These are phyloP conservation scores for Lactifluus rugatus DNA, from an alignment of 768 basidiomycete species.

Conservation along the genomic window DNA sequence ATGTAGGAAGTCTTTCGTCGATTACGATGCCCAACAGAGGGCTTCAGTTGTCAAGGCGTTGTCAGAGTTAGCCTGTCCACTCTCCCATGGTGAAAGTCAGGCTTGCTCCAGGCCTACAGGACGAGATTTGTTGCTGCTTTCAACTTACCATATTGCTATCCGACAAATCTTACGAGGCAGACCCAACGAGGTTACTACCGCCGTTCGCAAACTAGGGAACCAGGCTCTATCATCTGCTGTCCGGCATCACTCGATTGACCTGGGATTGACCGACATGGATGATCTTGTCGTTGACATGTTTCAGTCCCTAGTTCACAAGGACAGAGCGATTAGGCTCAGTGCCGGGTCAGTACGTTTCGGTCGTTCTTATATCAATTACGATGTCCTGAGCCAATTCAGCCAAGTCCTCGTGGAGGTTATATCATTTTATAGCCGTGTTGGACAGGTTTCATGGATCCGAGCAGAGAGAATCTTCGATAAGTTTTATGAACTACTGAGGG, in stretches of 20 bases:
- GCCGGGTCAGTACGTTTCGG: slow-evolving; percentile 14
- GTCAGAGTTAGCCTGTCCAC: slow-evolving; percentile 11
- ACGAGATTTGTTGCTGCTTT: slow-evolving; percentile 20
- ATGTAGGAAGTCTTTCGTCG: slow-evolving; percentile 8
- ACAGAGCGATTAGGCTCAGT: slow-evolving; percentile 17
- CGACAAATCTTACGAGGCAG: slow-evolving; percentile 38
- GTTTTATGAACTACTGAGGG: slow-evolving; percentile 16
- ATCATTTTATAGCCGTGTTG: slow-evolving; percentile 15
- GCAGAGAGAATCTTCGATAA: slow-evolving; percentile 17
- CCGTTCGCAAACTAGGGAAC: slow-evolving; percentile 38
- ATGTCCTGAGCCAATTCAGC: neutral
- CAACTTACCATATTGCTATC: slow-evolving; percentile 31
- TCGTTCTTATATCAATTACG: neutral
- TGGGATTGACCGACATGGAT: slow-evolving; percentile 15
- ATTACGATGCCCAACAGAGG: slow-evolving; percentile 1
- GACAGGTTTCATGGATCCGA: slow-evolving; percentile 5
- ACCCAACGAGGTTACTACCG: slow-evolving; percentile 35
- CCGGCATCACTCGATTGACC: slow-evolving; percentile 31
- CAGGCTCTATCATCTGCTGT: slow-evolving; percentile 33
- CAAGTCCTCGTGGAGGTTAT: slow-evolving; percentile 18
- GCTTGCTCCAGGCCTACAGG: slow-evolving; percentile 7
- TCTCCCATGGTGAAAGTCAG: slow-evolving; percentile 12
- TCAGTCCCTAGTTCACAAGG: slow-evolving; percentile 8
- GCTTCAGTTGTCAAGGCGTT: slow-evolving; percentile 3
- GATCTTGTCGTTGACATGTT: neutral